A percentile compares a stretch with the other conserved stretches of the same genome.
These are phyloP conservation scores for Eutypella sp. DNA, from an alignment of 2,329 filamentous ascomycete genomes.

Conservation along the genomic window DNA sequence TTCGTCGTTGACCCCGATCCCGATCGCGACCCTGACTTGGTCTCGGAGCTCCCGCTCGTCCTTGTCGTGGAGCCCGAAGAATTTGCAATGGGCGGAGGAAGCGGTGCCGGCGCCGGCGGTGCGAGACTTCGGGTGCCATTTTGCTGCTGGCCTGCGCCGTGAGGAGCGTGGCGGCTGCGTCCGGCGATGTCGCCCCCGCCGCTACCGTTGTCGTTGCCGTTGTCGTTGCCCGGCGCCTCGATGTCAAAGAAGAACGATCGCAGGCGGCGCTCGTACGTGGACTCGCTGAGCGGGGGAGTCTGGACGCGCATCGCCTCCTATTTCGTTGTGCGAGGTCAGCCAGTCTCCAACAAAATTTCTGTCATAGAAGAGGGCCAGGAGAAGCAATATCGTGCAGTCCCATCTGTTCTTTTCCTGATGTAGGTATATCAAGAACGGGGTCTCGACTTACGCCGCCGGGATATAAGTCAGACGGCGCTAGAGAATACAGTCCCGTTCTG, in stretches of 20 bases:
- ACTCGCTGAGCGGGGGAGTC: slow-evolving; percentile 40
- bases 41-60: too few relatives aligned
- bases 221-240: slow-evolving; percentile 19
- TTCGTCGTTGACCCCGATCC: too few relatives aligned
- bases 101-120: too few relatives aligned
- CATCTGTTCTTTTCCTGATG: slow-evolving; percentile 6
- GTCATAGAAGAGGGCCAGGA: too few relatives aligned
- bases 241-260: slow-evolving; percentile 41
- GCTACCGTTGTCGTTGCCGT: not conserved
- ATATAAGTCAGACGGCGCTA: slow-evolving; percentile 15
- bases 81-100: too few relatives aligned
- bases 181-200: not conserved
- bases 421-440: slow-evolving; percentile 2
- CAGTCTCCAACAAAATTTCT: too few relatives aligned
- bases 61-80: too few relatives aligned
- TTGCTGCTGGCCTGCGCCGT: too few relatives aligned
- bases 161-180: not conserved
- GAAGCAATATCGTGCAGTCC: too few relatives aligned
- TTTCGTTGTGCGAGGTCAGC: too few relatives aligned
- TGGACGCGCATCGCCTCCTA: slow-evolving; percentile 46
- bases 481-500: not conserved
- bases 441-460: slow-evolving; percentile 31
- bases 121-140: too few relatives aligned
- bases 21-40: too few relatives aligned
- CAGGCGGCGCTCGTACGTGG: slow-evolving; percentile 30